Conservation (phyloP, 371 early-diverging fungal genomes). For the Rhizopus stolonifer region DNA sequence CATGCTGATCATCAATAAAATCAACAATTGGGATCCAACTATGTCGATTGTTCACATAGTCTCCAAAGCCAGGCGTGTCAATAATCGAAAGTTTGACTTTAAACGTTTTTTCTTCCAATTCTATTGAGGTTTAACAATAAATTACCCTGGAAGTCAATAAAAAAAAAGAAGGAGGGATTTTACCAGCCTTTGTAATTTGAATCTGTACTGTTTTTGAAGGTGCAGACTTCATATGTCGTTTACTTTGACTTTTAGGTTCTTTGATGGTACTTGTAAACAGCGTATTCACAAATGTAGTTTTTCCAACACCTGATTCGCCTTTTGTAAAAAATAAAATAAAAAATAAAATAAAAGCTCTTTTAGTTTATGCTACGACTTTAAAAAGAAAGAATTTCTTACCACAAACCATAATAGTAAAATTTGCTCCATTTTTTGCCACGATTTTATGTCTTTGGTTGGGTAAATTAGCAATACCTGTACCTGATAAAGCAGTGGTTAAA, state of each 20-base stretch:
- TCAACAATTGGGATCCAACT: constrained; percentile 96
- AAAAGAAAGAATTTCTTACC: constrained; percentile 64
- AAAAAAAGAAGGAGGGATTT: constrained; percentile 9
- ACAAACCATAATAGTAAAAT: constrained; percentile 96
- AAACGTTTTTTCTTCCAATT: constrained; percentile 60
- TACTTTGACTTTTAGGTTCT: constrained; percentile 84
- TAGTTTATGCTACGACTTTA: not conserved
- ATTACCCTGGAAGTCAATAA: not conserved
- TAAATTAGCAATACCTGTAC: constrained; percentile 97
- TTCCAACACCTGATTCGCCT: constrained; percentile 74
- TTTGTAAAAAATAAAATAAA: too few species aligned
- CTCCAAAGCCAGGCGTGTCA: constrained; percentile 91
- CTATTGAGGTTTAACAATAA: not conserved
- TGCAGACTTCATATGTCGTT: constrained; percentile 71
- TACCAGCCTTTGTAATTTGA: constrained; percentile 90
- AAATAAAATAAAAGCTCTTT: not conserved
- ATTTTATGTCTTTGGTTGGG: constrained; percentile 98
- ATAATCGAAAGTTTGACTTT: constrained; percentile 88
- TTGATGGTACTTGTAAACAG: constrained; percentile 84
- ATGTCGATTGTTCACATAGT: constrained; percentile 85
- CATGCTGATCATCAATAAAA: constrained; percentile 95
- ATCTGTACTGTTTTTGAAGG: constrained; percentile 92
- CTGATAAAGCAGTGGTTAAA: constrained; percentile 54
- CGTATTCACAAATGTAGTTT: constrained; percentile 90
- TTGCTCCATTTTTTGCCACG: constrained; percentile 90